Evolutionary conservation across 2,329 filamentous ascomycete species (phyloP).

Genomic region (Penicillium sp.): DNA sequence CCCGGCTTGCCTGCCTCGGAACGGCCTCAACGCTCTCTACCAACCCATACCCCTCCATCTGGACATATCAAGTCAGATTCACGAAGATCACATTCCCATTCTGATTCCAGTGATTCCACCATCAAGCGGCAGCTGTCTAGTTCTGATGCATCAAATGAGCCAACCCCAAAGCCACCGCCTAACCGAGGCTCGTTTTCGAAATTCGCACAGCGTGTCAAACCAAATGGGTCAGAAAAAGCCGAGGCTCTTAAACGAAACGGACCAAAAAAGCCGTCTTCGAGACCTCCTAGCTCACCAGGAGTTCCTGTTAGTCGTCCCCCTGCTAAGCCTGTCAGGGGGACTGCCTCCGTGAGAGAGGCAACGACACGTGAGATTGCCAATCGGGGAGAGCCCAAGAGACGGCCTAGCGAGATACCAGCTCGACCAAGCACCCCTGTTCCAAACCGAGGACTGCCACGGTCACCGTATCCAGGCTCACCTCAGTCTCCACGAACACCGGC

Average conservation of each 20-base stretch:
- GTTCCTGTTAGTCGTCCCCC: constrained; percentile 6
- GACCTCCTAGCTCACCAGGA: constrained; percentile 12
- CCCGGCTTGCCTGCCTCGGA: constrained; percentile 3
- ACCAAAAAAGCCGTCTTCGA: constrained; percentile 21
- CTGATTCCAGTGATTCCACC: constrained; percentile 4
- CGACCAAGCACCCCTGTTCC: constrained; percentile 28
- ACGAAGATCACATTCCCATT: constrained; percentile 1
- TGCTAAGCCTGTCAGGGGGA: constrained; percentile 23
- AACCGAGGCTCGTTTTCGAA: constrained; percentile 36
- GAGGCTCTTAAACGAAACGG: constrained; percentile 24
- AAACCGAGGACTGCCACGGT: constrained; percentile 35
- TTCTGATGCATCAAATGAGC: constrained; percentile 21
- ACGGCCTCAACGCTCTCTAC: background rate
- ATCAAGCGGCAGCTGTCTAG: constrained; percentile 12
- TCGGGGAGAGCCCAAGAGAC: constrained; percentile 11
- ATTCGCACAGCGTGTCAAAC: constrained; percentile 41
- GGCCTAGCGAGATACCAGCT: constrained; percentile 15
- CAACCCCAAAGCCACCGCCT: constrained; percentile 26
- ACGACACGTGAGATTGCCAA: constrained; percentile 12
- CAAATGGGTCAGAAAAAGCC: constrained; percentile 29
- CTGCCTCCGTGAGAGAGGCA: constrained; percentile 21
- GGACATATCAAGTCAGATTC: background rate
- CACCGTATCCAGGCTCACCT: constrained; percentile 29
- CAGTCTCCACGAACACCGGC: constrained; percentile 27
- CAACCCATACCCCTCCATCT: background rate